A percentile compares a stretch with the other conserved stretches of the same genome.
Evolutionary conservation across 148 eudicot species (phyloP).

Genomic region (Agrostemma githago): DNA sequence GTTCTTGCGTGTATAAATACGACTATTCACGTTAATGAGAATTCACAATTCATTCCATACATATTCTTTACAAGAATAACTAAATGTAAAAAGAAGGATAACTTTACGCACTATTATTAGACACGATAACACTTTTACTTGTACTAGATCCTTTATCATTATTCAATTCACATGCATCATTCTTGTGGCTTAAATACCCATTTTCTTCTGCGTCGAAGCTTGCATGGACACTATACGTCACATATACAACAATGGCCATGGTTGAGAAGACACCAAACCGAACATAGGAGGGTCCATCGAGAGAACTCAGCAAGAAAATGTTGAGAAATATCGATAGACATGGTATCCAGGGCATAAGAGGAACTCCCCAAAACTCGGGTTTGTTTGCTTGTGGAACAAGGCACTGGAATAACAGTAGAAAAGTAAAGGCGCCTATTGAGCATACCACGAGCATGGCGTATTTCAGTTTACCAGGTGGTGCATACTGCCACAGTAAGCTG

Average conservation of each 20-base stretch:
- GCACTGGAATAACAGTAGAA: slow-evolving; percentile 49
- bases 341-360: slow-evolving; percentile 91
- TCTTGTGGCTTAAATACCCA: slow-evolving; percentile 41
- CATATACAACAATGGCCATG: slow-evolving; percentile 50
- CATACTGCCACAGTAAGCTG: slow-evolving; percentile 63
- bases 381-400: slow-evolving; percentile 66
- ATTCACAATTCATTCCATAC: too few relatives aligned
- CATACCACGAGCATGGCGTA: slow-evolving; percentile 50
- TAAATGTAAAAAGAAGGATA: neutral
- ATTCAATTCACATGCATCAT: slow-evolving; percentile 26
- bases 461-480: slow-evolving; percentile 58
- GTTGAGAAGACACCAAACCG: slow-evolving; percentile 71
- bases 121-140: neutral
- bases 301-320: slow-evolving; percentile 69
- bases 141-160: slow-evolving; percentile 40
- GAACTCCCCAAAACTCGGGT: slow-evolving; percentile 97
- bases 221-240: slow-evolving; percentile 88
- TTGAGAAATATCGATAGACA: slow-evolving; percentile 74
- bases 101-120: slow-evolving; percentile 4
- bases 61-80: too few relatives aligned
- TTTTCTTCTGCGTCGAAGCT: slow-evolving; percentile 86
- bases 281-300: slow-evolving; percentile 57
- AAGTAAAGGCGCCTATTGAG: slow-evolving; percentile 32
- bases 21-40: too few relatives aligned
- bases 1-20: too few relatives aligned